Percentiles rank a stretch among this genome's conserved stretches.
Evolutionary conservation across 108 stramenopile genomes (phyloP).

Genomic region (Ochromonas danica): DNA sequence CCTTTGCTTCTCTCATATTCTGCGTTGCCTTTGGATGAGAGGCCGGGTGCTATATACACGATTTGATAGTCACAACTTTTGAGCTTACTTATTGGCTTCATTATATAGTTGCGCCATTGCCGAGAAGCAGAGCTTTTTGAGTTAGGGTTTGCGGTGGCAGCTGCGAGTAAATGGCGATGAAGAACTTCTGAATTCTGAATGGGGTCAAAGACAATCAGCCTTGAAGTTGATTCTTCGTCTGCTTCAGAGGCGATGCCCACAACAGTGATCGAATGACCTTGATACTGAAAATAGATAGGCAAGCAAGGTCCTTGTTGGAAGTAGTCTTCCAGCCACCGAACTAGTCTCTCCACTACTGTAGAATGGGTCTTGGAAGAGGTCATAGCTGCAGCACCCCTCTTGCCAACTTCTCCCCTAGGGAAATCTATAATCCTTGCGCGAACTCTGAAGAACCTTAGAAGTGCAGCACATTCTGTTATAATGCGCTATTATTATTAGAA

Average conservation of each 20-base stretch:
- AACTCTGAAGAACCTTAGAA: slow-evolving; percentile 13
- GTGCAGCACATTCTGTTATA: slow-evolving; percentile 20
- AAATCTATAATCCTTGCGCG: slow-evolving; percentile 3
- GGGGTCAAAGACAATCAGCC: slow-evolving; percentile 48
- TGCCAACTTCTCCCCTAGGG: background rate
- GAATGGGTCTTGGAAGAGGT: background rate
- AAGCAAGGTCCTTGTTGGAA: slow-evolving; percentile 3
- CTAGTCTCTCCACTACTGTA: slow-evolving; percentile 39
- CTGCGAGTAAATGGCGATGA: background rate
- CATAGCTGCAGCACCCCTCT: background rate
- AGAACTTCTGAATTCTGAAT: background rate
- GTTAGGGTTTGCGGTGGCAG: too few relatives aligned
- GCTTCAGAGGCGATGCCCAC: too few relatives aligned
- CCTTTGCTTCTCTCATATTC: background rate
- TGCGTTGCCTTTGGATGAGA: background rate
- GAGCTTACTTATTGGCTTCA: background rate
- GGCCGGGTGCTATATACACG: background rate
- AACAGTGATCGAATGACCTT: slow-evolving; percentile 50
- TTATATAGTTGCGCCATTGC: background rate
- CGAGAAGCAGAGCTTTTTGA: background rate
- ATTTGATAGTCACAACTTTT: background rate
- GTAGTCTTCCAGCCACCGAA: slow-evolving; percentile 43
- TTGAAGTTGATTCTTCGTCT: too few relatives aligned
- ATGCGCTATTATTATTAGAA: background rate
- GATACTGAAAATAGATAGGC: slow-evolving; percentile 53